phyloP scores from a whole-genome alignment of 768 basidiomycete genomes.

The Termitomyces sp. region DNA sequence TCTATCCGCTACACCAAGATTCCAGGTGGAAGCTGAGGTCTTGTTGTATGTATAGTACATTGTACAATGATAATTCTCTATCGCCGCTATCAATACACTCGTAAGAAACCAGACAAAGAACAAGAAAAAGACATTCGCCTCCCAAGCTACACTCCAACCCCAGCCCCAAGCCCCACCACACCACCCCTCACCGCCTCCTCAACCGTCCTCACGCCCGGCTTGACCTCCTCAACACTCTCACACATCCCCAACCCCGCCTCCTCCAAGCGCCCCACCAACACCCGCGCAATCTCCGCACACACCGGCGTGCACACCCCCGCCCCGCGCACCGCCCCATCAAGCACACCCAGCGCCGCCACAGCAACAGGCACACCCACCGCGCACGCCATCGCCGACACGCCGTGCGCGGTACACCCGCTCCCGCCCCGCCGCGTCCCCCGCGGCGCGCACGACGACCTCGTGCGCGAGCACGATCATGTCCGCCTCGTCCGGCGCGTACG shows the following conservation, averaged over 20 bases:
- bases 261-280: constrained; percentile 53
- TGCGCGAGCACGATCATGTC: constrained; percentile 88
- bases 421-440: constrained; percentile 44
- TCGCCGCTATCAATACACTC: not conserved
- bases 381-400: constrained; percentile 86
- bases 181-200: constrained; percentile 3
- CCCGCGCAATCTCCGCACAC: constrained; percentile 55
- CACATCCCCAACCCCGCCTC: constrained; percentile 46
- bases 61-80: no score
- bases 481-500: constrained; percentile 63
- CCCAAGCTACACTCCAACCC: no score
- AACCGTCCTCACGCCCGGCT: not conserved
- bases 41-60: no score
- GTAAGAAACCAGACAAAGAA: not conserved
- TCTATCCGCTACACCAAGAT: constrained; percentile 30
- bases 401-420: no score
- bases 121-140: no score
- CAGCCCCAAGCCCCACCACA: no score
- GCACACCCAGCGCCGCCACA: constrained; percentile 65
- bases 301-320: constrained; percentile 82
- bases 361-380: constrained; percentile 88
- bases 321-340: constrained; percentile 48
- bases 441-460: constrained; percentile 57
- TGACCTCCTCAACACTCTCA: constrained; percentile 15
- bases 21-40: not conserved